Percentiles rank a stretch among this genome's conserved stretches.
Evolutionary conservation across 2,329 filamentous ascomycete genomes (phyloP).

Genomic region (Bertia moriformis): DNA sequence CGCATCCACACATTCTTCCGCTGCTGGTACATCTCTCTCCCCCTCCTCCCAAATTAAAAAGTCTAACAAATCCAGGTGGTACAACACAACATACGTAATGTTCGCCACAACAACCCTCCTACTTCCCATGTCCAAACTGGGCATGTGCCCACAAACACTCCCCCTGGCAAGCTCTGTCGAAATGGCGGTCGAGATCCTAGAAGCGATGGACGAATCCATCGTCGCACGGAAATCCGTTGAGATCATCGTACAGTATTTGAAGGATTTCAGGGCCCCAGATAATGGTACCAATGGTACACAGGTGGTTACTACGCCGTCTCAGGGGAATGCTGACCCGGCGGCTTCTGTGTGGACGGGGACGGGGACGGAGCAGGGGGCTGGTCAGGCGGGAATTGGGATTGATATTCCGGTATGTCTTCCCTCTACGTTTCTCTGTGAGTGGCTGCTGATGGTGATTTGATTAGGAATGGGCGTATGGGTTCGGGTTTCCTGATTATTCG

Average conservation of each 20-base stretch:
- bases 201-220: slow-evolving; percentile 23
- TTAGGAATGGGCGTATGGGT: slow-evolving; percentile 17
- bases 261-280: not conserved
- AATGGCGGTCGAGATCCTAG: slow-evolving; percentile 20
- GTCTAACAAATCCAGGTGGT: slow-evolving; percentile 14
- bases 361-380: slow-evolving; percentile 5
- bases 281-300: too few species aligned
- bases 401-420: slow-evolving; percentile 12
- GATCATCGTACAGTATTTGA: slow-evolving; percentile 15
- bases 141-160: slow-evolving; percentile 12
- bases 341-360: too few species aligned
- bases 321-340: too few species aligned
- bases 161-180: slow-evolving; percentile 14
- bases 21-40: slow-evolving; percentile 16
- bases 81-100: slow-evolving; percentile 24
- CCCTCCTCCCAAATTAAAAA: not conserved
- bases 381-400: slow-evolving; percentile 6
- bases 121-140: slow-evolving; percentile 15
- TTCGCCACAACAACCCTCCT: slow-evolving; percentile 21
- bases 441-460: not conserved
- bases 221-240: slow-evolving; percentile 21
- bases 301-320: not conserved
- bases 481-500: slow-evolving; percentile 18
- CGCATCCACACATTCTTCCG: slow-evolving; percentile 21
- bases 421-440: too few species aligned